Conservation (phyloP, 495 filamentous ascomycete species). For the Xylaria curta region DNA sequence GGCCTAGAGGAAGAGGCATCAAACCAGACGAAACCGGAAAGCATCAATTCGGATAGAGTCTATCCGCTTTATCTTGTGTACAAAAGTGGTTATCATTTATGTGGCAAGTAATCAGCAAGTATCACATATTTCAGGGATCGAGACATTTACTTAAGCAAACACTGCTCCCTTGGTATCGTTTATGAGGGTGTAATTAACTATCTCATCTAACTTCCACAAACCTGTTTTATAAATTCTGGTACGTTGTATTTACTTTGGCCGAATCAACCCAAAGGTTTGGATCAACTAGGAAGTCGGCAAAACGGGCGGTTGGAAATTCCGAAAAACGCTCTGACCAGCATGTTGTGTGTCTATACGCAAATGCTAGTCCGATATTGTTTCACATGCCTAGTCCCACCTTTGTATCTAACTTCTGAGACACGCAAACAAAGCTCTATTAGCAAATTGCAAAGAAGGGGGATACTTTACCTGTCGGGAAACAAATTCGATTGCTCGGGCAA, state of each 20-base stretch:
- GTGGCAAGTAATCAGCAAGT: neutral
- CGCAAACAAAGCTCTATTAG: slow-evolving; percentile 21
- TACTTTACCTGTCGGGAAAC: slow-evolving; percentile 25
- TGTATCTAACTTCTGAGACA: slow-evolving; percentile 5
- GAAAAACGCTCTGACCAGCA: neutral
- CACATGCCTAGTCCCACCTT: neutral
- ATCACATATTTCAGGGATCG: neutral
- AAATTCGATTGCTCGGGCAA: slow-evolving; percentile 11
- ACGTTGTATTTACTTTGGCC: neutral
- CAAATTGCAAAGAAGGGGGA: slow-evolving; percentile 11
- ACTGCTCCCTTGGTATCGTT: neutral
- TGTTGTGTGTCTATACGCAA: neutral
- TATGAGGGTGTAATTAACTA: neutral
- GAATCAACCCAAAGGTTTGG: neutral
- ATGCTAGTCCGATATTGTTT: neutral
- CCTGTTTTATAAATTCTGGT: neutral
- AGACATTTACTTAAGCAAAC: neutral
- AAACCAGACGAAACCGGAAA: slow-evolving; percentile 15
- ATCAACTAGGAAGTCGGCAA: neutral
- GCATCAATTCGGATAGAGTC: neutral
- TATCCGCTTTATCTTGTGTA: neutral
- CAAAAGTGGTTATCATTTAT: neutral
- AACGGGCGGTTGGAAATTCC: neutral
- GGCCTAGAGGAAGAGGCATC: neutral
- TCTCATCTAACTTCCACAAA: slow-evolving; percentile 7